Conservation (phyloP, 225 moss, liverwort and hornwort genomes). For the Bryoerythrophyllum caledonicum region DNA sequence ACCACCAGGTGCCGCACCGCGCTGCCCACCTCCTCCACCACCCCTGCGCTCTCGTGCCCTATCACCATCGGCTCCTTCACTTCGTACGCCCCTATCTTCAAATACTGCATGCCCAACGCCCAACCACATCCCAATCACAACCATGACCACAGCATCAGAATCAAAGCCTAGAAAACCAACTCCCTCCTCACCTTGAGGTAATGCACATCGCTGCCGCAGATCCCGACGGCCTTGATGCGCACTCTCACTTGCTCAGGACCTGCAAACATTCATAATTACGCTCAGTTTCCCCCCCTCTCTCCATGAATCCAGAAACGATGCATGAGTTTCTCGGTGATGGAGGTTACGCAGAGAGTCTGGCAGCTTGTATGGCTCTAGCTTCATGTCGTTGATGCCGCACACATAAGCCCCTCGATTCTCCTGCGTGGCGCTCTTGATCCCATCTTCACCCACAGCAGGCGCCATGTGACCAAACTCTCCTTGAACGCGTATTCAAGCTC, state of each 20-base stretch:
- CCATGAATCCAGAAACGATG: background rate
- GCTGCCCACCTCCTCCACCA: slow-evolving; percentile 69
- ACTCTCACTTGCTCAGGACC: slow-evolving; percentile 65
- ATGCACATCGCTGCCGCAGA: slow-evolving; percentile 98
- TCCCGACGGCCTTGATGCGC: slow-evolving; percentile 88
- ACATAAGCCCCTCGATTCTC: slow-evolving; percentile 75
- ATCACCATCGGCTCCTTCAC: slow-evolving; percentile 91
- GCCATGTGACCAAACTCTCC: slow-evolving; percentile 17
- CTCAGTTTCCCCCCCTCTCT: background rate
- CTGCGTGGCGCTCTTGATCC: background rate
- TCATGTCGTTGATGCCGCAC: slow-evolving; percentile 59
- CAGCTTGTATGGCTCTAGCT: slow-evolving; percentile 52
- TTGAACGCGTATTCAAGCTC: background rate
- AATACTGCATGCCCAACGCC: slow-evolving; percentile 24
- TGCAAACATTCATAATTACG: slow-evolving; percentile 13
- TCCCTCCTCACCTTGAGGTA: slow-evolving; percentile 68
- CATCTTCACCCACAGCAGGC: background rate
- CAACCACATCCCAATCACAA: background rate
- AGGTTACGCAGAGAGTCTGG: slow-evolving; percentile 41
- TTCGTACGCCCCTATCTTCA: slow-evolving; percentile 49
- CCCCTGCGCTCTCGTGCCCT: slow-evolving; percentile 80
- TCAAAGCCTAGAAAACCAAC: no score
- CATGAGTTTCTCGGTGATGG: no score
- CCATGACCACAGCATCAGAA: no score
- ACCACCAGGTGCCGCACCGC: slow-evolving; percentile 54